A percentile compares a stretch with the other conserved stretches of the same genome.
Conservation (phyloP, 352 stramenopile species). For the Globisporangium perplexum region DNA sequence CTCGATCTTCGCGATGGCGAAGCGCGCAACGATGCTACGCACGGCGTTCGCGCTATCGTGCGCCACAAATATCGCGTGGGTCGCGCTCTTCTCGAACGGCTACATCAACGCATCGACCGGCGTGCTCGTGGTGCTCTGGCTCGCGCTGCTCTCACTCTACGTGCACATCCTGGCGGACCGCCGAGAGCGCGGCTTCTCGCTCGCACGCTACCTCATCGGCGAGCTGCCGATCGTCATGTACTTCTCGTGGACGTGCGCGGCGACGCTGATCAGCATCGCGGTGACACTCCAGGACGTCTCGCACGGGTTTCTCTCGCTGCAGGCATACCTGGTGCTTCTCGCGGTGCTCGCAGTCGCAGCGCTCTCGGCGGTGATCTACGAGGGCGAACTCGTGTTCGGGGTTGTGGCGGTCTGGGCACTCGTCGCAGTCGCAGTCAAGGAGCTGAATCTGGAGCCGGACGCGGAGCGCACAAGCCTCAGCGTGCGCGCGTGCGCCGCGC, state of each 20-base stretch:
- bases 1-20: conserved; percentile 45
- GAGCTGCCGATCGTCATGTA: conserved; percentile 64
- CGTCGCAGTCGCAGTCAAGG: conserved; percentile 45
- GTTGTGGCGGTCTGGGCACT: conserved; percentile 63
- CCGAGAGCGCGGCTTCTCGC: conserved; percentile 31
- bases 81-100: conserved; percentile 62
- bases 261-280: conserved; percentile 64
- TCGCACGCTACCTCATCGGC: conserved; percentile 44
- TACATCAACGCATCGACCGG: conserved; percentile 53
- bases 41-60: conserved; percentile 57
- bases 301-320: conserved; percentile 41
- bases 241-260: conserved; percentile 68
- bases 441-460: conserved; percentile 32
- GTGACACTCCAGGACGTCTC: conserved; percentile 48
- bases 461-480: conserved; percentile 50
- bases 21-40: conserved; percentile 44
- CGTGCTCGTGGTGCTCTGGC: conserved; percentile 53
- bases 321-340: conserved; percentile 50
- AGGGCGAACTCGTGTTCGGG: conserved; percentile 50
- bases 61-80: conserved; percentile 67
- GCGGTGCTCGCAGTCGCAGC: conserved; percentile 50
- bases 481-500: conserved; percentile 48
- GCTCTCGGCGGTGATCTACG: conserved; percentile 52
- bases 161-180: conserved; percentile 39
- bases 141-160: conserved; percentile 55